phyloP scores from a whole-genome alignment of 345 rosid species.

The Acer yangbiense region DNA sequence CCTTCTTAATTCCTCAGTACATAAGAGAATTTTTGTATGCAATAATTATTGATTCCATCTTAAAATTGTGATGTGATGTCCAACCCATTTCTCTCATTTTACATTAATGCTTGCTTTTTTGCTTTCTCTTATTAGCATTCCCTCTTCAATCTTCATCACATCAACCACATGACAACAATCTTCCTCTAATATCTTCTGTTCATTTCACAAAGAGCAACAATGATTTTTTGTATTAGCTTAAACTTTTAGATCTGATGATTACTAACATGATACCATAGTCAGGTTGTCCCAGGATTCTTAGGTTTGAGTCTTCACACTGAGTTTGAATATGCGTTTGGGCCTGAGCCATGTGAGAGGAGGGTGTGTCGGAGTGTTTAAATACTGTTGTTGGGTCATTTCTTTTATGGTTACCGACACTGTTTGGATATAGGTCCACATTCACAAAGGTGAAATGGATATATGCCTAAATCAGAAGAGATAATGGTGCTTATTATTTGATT shows the following conservation, averaged over 20 bases:
- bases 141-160: slow-evolving; percentile 12
- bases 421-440: background rate
- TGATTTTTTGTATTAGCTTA: too few species aligned
- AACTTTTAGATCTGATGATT: too few species aligned
- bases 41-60: slow-evolving; percentile 9
- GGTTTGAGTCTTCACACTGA: too few species aligned
- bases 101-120: slow-evolving; percentile 4
- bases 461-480: slow-evolving; percentile 1
- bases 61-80: slow-evolving; percentile 21
- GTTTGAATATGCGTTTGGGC: too few species aligned
- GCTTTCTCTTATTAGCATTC: slow-evolving; percentile 8
- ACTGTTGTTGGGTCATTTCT: too few species aligned
- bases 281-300: too few species aligned
- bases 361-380: too few species aligned
- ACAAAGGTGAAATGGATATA: slow-evolving; percentile 7
- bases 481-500: slow-evolving; percentile 11
- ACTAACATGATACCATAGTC: too few species aligned
- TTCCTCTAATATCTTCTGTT: background rate
- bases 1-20: background rate
- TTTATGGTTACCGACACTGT: background rate
- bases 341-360: too few species aligned
- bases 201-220: too few species aligned
- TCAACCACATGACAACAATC: slow-evolving; percentile 2
- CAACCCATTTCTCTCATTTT: slow-evolving; percentile 6
- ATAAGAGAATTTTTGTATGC: slow-evolving; percentile 1